Percentiles rank a stretch among this genome's conserved stretches.
Evolutionary conservation across 2,329 filamentous ascomycete species (phyloP).

Genomic region (Chrysoporthe deuterocubensis): DNA sequence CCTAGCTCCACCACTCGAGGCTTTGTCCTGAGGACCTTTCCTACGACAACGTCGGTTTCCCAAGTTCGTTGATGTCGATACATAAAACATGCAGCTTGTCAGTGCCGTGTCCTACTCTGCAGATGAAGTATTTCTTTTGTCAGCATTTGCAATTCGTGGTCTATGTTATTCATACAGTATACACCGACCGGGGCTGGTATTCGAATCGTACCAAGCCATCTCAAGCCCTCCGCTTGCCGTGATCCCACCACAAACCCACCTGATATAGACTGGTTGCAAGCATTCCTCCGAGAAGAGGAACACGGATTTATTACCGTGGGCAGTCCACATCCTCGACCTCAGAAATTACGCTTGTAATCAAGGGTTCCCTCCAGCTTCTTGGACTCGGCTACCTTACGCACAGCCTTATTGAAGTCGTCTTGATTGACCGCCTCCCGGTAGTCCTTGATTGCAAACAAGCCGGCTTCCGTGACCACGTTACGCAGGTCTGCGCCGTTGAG

Average conservation of each 20-base stretch:
- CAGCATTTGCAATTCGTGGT: background rate
- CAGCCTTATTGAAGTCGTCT: slow-evolving; percentile 99
- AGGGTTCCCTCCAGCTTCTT: slow-evolving; percentile 99
- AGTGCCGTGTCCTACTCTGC: background rate
- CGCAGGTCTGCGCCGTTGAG: slow-evolving; percentile 96
- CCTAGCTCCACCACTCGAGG: no score
- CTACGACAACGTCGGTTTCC: no score
- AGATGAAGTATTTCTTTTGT: background rate
- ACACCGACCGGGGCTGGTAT: background rate
- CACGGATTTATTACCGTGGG: no score
- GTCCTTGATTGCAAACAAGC: slow-evolving; percentile 97
- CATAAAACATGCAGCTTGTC: background rate
- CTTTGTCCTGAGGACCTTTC: no score
- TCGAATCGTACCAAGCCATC: background rate
- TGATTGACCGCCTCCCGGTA: slow-evolving; percentile 96
- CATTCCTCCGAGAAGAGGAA: no score
- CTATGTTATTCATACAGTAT: slow-evolving; percentile 20
- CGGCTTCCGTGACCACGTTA: slow-evolving; percentile 97
- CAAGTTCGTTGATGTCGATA: background rate
- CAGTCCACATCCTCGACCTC: background rate
- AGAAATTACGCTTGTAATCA: slow-evolving; percentile 39
- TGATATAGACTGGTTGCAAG: background rate
- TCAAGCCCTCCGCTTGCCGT: background rate
- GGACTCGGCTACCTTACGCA: slow-evolving; percentile 93
- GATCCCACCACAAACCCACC: background rate